Evolutionary conservation across 176 grass and related monocot genomes (phyloP).

Genomic region (Paspalum notatum): DNA sequence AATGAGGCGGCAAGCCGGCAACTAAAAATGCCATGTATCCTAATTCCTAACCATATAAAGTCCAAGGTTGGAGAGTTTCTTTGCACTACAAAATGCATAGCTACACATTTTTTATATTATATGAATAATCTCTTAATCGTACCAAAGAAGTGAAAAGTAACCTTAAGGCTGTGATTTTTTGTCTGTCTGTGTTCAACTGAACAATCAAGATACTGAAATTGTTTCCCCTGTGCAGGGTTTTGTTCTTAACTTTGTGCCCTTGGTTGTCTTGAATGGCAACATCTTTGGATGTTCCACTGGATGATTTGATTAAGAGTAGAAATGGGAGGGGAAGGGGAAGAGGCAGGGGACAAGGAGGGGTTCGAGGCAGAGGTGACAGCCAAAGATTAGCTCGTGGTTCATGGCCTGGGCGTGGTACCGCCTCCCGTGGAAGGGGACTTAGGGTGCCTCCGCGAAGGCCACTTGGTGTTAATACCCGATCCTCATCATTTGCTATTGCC

Average conservation of each 20-base stretch:
- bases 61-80: not conserved
- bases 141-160: conserved; percentile 16
- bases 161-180: not conserved
- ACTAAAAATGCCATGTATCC: not conserved
- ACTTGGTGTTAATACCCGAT: conserved; percentile 85
- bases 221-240: conserved; percentile 38
- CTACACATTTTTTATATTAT: not conserved
- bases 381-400: conserved; percentile 56
- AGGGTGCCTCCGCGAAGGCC: conserved; percentile 65
- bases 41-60: conserved; percentile 4
- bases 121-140: not conserved
- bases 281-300: conserved; percentile 76
- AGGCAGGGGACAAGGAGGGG: conserved; percentile 57
- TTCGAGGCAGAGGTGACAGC: conserved; percentile 51
- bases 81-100: not conserved
- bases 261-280: conserved; percentile 55
- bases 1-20: not conserved
- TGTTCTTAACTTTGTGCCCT: conserved; percentile 20
- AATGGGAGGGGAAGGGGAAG: conserved; percentile 67
- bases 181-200: not conserved
- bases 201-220: conserved; percentile 15
- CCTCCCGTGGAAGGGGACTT: conserved; percentile 72
- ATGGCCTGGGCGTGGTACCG: conserved; percentile 66
- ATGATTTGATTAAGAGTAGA: conserved; percentile 89
- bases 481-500: conserved; percentile 74